Base-by-base conservation (phyloP, 1,284 basidiomycete species). In the Wolfiporia cocos region DNA sequence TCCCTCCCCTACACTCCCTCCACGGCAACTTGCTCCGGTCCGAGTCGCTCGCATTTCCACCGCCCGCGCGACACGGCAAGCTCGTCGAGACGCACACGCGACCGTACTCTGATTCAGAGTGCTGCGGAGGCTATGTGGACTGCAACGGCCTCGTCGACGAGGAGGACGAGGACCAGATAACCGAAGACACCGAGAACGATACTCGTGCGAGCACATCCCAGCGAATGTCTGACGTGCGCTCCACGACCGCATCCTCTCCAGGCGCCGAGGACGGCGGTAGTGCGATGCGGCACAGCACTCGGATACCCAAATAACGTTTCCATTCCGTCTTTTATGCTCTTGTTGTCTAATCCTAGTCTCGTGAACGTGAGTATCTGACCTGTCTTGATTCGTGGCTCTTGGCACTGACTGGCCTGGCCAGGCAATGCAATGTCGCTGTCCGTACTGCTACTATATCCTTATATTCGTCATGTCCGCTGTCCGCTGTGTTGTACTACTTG, bases 81-180 rank as follows among this genome's bases (percentile, higher is more conserved):
- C 38, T 30, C 18, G 38, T 30, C 9, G 38, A 30, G n/a, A 28
- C 38, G 21, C 23, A 30, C 38, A 32, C 26, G 26, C 22, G 30
- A 10, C 20, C 18, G 26, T 48, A 41, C 42, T 37, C 22, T 3
- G 40, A 46, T 41, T 34, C 51, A 10, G 52, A 56, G 29, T 76
- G 72, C 52, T 74, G 72, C 48, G 72, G 68, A 19, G 74, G 74
- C 11, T 65, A 71, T 32, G 45, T 76, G 41, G 70, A 75, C 51
- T 74, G 74, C 53, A 59, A 59, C 15, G 65, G 62, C n/a, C 61
- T 74, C n/a, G 58, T 62, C 31, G 65, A 67, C 37, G 60, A 64
- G 6, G 61, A 63, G 3, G 58, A 59, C 23, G 59, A 62, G 14
- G 56, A 57, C 26, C 43, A 50, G 14, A 40, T 46, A 10, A 49